A percentile compares a stretch with the other conserved stretches of the same genome.
Conservation (phyloP, 768 basidiomycete species). For the Auricularia sp. region DNA sequence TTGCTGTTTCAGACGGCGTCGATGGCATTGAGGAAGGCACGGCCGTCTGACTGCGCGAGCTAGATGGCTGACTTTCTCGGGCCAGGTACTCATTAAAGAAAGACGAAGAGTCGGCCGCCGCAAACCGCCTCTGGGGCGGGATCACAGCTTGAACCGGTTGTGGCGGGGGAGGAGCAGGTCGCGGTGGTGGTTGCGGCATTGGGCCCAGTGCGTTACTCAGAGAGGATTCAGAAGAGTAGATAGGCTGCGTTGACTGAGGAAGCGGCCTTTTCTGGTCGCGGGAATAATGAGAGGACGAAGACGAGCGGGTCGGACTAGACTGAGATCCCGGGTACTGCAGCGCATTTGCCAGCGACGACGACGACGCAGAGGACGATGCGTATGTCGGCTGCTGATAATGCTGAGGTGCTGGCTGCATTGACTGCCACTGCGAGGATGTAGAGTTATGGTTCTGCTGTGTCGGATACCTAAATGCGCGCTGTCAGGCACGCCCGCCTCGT, state of each 20-base stretch:
- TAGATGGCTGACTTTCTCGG: neutral
- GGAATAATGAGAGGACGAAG: conserved; percentile 1
- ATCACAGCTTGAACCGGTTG: neutral
- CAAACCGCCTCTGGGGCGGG: conserved; percentile 24
- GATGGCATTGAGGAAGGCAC: neutral
- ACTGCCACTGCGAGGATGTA: conserved; percentile 29
- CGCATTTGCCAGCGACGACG: conserved; percentile 68
- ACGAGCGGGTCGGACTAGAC: conserved; percentile 4
- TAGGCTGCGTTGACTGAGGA: neutral
- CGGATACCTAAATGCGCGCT: conserved; percentile 19
- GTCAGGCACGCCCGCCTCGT: conserved; percentile 29
- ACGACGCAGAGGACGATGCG: conserved; percentile 45
- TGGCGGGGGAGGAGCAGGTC: conserved; percentile 6
- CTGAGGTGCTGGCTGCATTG: conserved; percentile 32
- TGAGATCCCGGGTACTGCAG: conserved; percentile 34
- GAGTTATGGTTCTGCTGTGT: conserved; percentile 14
- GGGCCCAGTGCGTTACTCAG: conserved; percentile 5
- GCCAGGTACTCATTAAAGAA: conserved; percentile 63
- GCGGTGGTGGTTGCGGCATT: conserved; percentile 10
- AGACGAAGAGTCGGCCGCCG: conserved; percentile 45
- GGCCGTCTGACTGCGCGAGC: neutral
- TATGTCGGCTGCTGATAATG: conserved; percentile 50
- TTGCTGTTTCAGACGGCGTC: conserved; percentile 39
- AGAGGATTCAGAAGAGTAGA: conserved; percentile 3
- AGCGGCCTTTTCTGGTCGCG: neutral